Percentiles rank a stretch among this genome's conserved stretches.
phyloP scores from a whole-genome alignment of 2,329 filamentous ascomycete genomes.

The Xylaria sp. region DNA sequence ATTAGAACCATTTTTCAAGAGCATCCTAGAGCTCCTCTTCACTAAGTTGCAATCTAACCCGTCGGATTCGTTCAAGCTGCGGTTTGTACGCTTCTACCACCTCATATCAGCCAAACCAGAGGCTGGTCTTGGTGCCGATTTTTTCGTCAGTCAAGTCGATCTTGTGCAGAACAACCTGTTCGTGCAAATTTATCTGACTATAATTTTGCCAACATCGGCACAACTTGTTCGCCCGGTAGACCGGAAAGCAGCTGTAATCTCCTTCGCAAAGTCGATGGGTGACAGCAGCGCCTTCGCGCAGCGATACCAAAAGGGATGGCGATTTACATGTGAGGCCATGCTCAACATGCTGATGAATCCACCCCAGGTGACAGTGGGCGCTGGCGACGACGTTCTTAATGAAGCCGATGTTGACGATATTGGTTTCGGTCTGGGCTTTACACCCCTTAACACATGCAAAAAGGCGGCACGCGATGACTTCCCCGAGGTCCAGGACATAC shows the following conservation, averaged over 20 bases:
- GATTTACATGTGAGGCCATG: slow-evolving; percentile 85
- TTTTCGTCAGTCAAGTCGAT: slow-evolving; percentile 86
- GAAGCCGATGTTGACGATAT: slow-evolving; percentile 95
- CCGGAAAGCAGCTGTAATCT: slow-evolving; percentile 91
- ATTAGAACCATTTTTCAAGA: slow-evolving; percentile 77
- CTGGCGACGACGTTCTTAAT: slow-evolving; percentile 76
- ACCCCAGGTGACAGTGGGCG: slow-evolving; percentile 67
- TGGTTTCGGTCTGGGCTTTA: slow-evolving; percentile 93
- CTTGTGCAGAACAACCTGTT: slow-evolving; percentile 81
- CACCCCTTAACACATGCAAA: slow-evolving; percentile 88
- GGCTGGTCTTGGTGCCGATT: slow-evolving; percentile 87
- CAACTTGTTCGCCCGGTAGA: slow-evolving; percentile 87
- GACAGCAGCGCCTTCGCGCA: slow-evolving; percentile 84
- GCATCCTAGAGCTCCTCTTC: slow-evolving; percentile 82
- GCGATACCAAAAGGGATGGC: slow-evolving; percentile 88
- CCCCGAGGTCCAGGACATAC: slow-evolving; percentile 79
- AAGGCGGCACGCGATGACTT: slow-evolving; percentile 78
- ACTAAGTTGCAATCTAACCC: slow-evolving; percentile 71
- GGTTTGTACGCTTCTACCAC: slow-evolving; percentile 95
- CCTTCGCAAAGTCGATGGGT: slow-evolving; percentile 88
- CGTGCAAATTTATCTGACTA: slow-evolving; percentile 80
- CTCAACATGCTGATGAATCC: slow-evolving; percentile 90
- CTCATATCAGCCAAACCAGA: slow-evolving; percentile 80
- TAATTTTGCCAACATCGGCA: slow-evolving; percentile 88
- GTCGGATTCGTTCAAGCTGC: slow-evolving; percentile 80